Evolutionary conservation across 768 basidiomycete genomes (phyloP), one percentile per base, ranked within the genome.

Genomic region (Collybiopsis confluens): DNA sequence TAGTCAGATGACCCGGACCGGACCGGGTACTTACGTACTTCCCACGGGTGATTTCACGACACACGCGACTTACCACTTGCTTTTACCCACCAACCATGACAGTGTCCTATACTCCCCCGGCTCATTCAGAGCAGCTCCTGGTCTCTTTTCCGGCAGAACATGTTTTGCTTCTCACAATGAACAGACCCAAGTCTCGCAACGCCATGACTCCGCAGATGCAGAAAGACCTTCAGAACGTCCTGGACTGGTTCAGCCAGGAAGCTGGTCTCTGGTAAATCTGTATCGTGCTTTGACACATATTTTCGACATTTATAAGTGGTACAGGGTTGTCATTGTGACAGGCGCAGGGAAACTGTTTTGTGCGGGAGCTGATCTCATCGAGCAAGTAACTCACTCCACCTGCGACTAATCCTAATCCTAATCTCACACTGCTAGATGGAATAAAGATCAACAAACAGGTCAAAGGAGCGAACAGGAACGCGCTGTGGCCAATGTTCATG

Each of bases 171-270:
- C 58, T 88, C 26, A 75, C 77, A 11, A 64, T 86, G 56, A 92
- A 92, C 68, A 76, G 90, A 6, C 89, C 90, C 0, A 73, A 75
- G 50, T 65, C 76, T 5, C 78, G 90, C 63, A 92, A 94, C 61
- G 88, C 92, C 1, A 79, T 93, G 74, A 81, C 82, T 0, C 78
- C 80, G 6, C 70, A 66, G 5, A 82, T 91, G 76, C 61, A 70
- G 15, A 58, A 64, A 1, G 85, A 85, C 64, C 63, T 90, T 24
- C 67, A 74, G 35, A 56, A 47, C 1, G 61, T 86, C 4, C 65
- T 91, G 27, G 73, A 81, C 55, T 91, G 88, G 88, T 90, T 91
- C 60, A 86, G 90, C 57, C 68, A 77, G 1, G 86, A 90, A 50
- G 76, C 85, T 15, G 70, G 71, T 45, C 67, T 91, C n/a, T 92